Percentiles rank a stretch among this genome's conserved stretches.
Evolutionary conservation across 1,284 basidiomycete genomes (phyloP).

Genomic region (Pseudozyma hubeiensis): DNA sequence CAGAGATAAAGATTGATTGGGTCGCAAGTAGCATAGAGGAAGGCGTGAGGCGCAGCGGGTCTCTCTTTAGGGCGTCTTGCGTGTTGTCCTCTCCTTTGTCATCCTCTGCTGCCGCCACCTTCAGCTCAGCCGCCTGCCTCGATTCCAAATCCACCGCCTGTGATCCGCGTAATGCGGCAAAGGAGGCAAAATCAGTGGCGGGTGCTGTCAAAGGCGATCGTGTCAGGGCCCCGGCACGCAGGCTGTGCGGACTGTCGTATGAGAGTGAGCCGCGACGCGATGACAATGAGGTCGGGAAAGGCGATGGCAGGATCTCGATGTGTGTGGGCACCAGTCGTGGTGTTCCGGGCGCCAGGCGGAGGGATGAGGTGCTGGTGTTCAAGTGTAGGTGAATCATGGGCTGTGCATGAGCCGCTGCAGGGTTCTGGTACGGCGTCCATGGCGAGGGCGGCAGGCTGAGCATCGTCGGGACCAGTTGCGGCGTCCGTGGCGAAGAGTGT

Average conservation of each 20-base stretch:
- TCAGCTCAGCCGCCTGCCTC: not conserved
- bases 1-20: not conserved
- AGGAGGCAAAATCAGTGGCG: constrained; percentile 21
- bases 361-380: constrained; percentile 39
- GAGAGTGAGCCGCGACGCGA: constrained; percentile 43
- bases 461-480: constrained; percentile 51
- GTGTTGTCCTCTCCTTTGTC: not conserved
- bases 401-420: constrained; percentile 8
- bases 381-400: constrained; percentile 47
- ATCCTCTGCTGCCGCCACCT: not conserved
- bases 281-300: constrained; percentile 42
- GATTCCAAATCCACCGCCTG: not conserved
- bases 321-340: constrained; percentile 55
- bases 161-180: constrained; percentile 18
- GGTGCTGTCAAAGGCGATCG: constrained; percentile 26
- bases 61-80: constrained; percentile 2
- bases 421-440: constrained; percentile 48
- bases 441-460: constrained; percentile 60
- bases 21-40: constrained; percentile 34
- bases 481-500: constrained; percentile 45
- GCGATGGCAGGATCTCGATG: constrained; percentile 55
- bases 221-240: constrained; percentile 18
- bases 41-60: constrained; percentile 22
- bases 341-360: constrained; percentile 48
- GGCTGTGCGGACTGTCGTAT: constrained; percentile 28